Evolutionary conservation across 139 green algal species (phyloP), one percentile per base, ranked within the genome.

Genomic region (Chlorokybus atmophyticus): DNA sequence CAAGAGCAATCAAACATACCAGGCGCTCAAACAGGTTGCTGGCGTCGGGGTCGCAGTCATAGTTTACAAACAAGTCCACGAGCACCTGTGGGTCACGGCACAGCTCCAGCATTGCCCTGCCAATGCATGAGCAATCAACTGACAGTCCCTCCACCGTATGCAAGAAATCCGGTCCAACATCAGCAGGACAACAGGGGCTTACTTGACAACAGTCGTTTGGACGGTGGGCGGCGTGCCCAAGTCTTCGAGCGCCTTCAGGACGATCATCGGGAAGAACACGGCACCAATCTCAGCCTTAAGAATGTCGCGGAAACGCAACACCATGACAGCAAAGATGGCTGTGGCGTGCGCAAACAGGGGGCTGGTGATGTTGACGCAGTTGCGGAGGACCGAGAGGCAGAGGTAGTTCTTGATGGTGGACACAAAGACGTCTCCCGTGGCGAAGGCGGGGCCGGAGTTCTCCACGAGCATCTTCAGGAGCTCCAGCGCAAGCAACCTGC

Each of bases 41-140:
- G 47, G 69, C 78, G 51, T 93, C 82, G 29, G 93, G 57, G 66
- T 96, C 88, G 62, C 88, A 96, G 67, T 96, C 88, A 52, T 90
- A 96, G 72, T 96, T 96, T 50, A 94, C 84, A 71, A 94, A 96
- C 2, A 96, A 60, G 75, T 96, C 88, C 40, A 93, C 79, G 40
- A 95, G 69, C 68, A 93, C 66, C 74, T 94, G 88, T 8, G 88
- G 79, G 55, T 94, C 82, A 5, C 60, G 49, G 60, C 79, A 89
- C 7, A 79, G 32, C 4, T 17, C 14, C 30, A 67, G 29, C 3
- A 71, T 19, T n/a, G n/a, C n/a, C n/a, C n/a, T n/a, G n/a, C n/a
- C n/a, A n/a, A n/a, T n/a, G n/a, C n/a, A n/a, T n/a, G n/a, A n/a
- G n/a, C n/a, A n/a, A n/a, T n/a, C n/a, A n/a, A n/a, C n/a, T n/a